Base-by-base conservation (phyloP, 108 stramenopile genomes). In the Licmophora abbreviata region DNA sequence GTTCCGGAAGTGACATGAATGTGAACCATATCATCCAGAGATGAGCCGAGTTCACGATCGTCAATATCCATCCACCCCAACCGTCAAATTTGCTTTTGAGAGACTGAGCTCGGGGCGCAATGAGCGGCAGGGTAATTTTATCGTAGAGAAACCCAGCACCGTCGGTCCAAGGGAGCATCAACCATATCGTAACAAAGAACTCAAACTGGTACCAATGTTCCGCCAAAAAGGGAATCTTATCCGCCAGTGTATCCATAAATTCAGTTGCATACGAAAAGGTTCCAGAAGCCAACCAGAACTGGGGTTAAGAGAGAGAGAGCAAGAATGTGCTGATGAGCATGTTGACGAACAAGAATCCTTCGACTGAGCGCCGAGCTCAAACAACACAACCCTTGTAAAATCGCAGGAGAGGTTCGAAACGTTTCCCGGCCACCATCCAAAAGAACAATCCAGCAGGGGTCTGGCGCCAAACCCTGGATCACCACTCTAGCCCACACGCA, bases 171-270 rank as follows among this genome's bases (percentile, higher is more conserved):
- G 76, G 76, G 11, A 77, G 44, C 18, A 76, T 35, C 23, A 76
- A 35, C 75, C 75, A 76, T 11, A 68, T 22, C 5, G 54, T 57
- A 12, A 32, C 26, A 38, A 76, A 71, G 58, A 72, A 69, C 43
- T 72, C 66, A 48, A 77, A 65, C 35, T 68, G 51, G 55, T 77
- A 68, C 76, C 76, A 77, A 43, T 76, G 66, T 28, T 67, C 54
- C 12, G 48, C 58, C 11, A 30, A 61, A n/a, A 37, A 5, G 24
- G 68, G 74, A 30, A 68, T 58, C 8, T 44, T 20, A 20, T 56
- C 31, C 5, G 27, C 28, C 9, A 76, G 51, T 0, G 56, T 44
- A 42, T 76, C 75, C 18, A 76, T 48, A 29, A 58, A 76, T 22
- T 71, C 69, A 6, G 75, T 76, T 6, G 34, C 22, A 31, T 63